Conservation (phyloP, 371 early-diverging fungal species). For the Mucor velutinosus region DNA sequence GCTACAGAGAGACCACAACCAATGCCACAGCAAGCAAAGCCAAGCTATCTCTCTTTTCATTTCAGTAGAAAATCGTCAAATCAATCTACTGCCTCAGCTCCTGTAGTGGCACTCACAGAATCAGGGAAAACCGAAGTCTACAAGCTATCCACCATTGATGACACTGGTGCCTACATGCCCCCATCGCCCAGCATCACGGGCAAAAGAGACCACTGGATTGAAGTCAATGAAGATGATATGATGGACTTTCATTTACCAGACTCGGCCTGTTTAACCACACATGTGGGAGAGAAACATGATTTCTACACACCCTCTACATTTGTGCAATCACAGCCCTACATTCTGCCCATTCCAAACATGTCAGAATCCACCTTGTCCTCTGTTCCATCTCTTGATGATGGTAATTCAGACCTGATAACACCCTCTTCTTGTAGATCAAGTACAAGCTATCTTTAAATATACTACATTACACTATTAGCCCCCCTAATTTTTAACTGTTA, state of each 20-base stretch:
- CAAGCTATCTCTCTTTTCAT: constrained; percentile 1
- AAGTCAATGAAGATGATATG: constrained; percentile 21
- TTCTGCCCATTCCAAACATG: constrained; percentile 11
- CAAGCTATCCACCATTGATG: constrained; percentile 38
- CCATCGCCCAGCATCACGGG: constrained; percentile 38
- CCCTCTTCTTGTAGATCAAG: constrained; percentile 7
- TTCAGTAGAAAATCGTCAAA: not conserved
- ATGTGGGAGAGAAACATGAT: constrained; percentile 28
- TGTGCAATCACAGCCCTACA: constrained; percentile 22
- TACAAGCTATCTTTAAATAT: constrained; percentile 2
- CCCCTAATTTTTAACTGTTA: not conserved
- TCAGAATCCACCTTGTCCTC: constrained; percentile 24
- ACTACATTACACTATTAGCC: not conserved
- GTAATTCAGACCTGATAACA: not conserved
- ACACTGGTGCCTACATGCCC: constrained; percentile 36
- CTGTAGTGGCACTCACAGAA: constrained; percentile 29
- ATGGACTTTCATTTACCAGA: constrained; percentile 39
- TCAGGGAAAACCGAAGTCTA: constrained; percentile 30
- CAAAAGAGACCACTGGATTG: constrained; percentile 39
- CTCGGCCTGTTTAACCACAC: constrained; percentile 36
- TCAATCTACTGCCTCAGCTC: not conserved
- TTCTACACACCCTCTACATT: constrained; percentile 41
- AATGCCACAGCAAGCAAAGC: not conserved
- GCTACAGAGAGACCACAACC: not conserved
- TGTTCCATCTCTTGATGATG: constrained; percentile 18